phyloP scores from a whole-genome alignment of 1,139 yeast species.

The Diutina ranongensis region DNA sequence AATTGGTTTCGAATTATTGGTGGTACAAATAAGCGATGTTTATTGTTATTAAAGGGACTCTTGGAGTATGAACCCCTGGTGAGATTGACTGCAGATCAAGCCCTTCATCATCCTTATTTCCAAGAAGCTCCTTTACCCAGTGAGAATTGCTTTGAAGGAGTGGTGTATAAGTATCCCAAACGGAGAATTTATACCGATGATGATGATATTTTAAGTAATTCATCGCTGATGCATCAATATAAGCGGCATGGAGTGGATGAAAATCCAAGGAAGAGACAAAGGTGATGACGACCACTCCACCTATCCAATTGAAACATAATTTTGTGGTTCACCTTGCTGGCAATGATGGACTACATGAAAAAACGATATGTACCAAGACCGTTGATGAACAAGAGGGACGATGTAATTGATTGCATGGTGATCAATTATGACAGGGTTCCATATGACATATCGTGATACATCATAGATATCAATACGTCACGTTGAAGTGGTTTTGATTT shows the following conservation, averaged over 20 bases:
- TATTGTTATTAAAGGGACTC: conserved; percentile 50
- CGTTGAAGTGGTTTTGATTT: no score
- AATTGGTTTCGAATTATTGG: conserved; percentile 84
- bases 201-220: conserved; percentile 37
- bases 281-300: no score
- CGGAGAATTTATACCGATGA: conserved; percentile 73
- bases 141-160: conserved; percentile 60
- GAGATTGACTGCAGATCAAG: conserved; percentile 44
- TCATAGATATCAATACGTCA: no score
- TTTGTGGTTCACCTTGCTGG: neutral
- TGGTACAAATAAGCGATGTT: conserved; percentile 57
- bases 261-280: neutral
- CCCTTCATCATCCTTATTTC: conserved; percentile 71
- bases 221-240: conserved; percentile 9
- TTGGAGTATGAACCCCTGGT: conserved; percentile 77
- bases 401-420: no score
- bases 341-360: no score
- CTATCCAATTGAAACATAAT: neutral
- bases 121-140: conserved; percentile 53
- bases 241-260: conserved; percentile 5
- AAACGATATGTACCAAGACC: no score
- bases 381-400: no score
- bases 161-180: conserved; percentile 53
- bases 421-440: no score
- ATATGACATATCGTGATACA: no score